Evolutionary conservation across 306 rosid species (phyloP).

Genomic region (Cucumis cinereus): DNA sequence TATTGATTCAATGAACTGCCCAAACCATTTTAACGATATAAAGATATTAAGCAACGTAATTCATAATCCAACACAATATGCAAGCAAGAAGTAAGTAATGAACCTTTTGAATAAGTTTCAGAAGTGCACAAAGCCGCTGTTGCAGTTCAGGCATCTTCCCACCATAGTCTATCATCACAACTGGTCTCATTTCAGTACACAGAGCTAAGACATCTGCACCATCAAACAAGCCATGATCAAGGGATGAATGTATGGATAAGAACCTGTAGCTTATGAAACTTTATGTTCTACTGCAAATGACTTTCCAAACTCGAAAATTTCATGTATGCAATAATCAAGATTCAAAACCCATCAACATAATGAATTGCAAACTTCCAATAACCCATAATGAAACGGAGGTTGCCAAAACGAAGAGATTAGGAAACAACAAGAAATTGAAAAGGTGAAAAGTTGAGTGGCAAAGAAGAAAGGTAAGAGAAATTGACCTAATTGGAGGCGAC

Average conservation of each 20-base stretch:
- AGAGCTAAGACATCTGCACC: conserved; percentile 61
- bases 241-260: neutral
- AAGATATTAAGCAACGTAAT: neutral
- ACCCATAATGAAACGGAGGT: neutral
- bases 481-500: conserved; percentile 54
- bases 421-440: neutral
- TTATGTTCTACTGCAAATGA: neutral
- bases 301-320: neutral
- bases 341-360: neutral
- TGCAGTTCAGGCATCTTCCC: conserved; percentile 79
- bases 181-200: conserved; percentile 66
- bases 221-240: neutral
- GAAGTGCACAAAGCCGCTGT: conserved; percentile 45
- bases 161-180: conserved; percentile 75
- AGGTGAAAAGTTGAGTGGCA: neutral
- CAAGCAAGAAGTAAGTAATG: neutral
- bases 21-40: neutral
- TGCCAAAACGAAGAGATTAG: neutral
- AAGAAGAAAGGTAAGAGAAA: conserved; percentile 1
- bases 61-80: neutral
- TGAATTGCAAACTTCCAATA: neutral
- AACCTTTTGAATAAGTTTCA: conserved; percentile 40
- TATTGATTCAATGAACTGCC: neutral
- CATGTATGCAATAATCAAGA: neutral
- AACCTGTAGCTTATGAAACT: neutral